These are phyloP conservation scores for Candida xyloterini DNA, from an alignment of 805 yeast genomes.

Conservation along the genomic window DNA sequence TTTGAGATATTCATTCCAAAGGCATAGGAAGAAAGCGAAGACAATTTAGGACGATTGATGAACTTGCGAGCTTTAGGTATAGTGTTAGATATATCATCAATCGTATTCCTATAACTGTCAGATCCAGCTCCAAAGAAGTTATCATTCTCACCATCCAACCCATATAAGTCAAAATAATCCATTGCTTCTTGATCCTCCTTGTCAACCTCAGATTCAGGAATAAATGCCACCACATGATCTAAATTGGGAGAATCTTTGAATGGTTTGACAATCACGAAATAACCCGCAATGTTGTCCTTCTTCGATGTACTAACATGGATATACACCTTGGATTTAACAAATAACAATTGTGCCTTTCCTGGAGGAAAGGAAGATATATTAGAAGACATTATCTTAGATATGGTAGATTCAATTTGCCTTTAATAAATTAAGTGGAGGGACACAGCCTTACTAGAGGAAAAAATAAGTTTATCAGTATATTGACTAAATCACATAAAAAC, in stretches of 20 bases:
- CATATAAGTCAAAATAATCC: constrained; percentile 38
- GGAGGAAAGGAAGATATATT: constrained; percentile 22
- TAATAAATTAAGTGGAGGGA: not conserved
- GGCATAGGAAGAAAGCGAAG: constrained; percentile 59
- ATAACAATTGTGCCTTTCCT: constrained; percentile 47
- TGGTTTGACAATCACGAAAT: constrained; percentile 60
- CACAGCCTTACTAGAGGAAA: constrained; percentile 8
- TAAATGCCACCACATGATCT: constrained; percentile 64
- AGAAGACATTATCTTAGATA: constrained; percentile 1
- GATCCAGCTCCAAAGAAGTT: constrained; percentile 16
- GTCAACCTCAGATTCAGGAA: constrained; percentile 50
- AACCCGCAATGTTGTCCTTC: constrained; percentile 79
- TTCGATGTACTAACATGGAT: constrained; percentile 77
- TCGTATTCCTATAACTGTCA: constrained; percentile 13
- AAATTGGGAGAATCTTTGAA: constrained; percentile 43
- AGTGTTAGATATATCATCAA: constrained; percentile 10
- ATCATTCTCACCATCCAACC: constrained; percentile 36
- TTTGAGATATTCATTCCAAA: constrained; percentile 60
- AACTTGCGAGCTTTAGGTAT: constrained; percentile 30
- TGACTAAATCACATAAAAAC: not conserved
- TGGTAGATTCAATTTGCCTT: constrained; percentile 2
- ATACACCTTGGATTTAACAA: constrained; percentile 67
- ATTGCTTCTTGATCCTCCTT: constrained; percentile 28
- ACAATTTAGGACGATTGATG: constrained; percentile 50
- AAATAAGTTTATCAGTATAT: too few species aligned